Evolutionary conservation across 257 asterid genomes (phyloP), one percentile per base, ranked within the genome.

Genomic region (Datura wrightii): DNA sequence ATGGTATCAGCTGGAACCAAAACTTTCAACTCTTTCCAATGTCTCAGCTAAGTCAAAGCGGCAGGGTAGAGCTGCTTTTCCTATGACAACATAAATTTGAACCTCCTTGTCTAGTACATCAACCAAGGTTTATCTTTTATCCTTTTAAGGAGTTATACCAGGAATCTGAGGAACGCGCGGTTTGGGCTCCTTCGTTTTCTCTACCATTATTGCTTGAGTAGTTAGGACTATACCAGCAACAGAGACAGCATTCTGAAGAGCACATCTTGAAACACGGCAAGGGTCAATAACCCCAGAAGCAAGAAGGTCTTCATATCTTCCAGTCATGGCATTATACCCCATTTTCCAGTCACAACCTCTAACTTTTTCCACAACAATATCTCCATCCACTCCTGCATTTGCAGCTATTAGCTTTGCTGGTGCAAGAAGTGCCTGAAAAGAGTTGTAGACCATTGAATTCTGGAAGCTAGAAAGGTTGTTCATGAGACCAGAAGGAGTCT

Each of bases 401-500:
- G 92, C 89, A 60, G 99, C 99, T 67, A 97, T 97, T 74, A 88
- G 82, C 85, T 91, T 93, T 86, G 98, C 94, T 1, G 99, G 99
- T 80, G 97, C 98, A 79, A 95, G 92, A 78, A 97, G 97, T 24
- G 99, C 98, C 98, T 97, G 98, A 85, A 90, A 88, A 50, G n/a
- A 7, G 16, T 52, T 50, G 82, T 48, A 76, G 31, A 50, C 44
- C 62, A 50, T 76, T 76, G 62, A 76, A 50, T 50, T 31, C 42
- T 46, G 59, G 59, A 74, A 74, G 80, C 59, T 74, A 19, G 80
- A 74, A 6, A 46, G 39, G 59, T 48, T 48, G n/a, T 50, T 46
- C 80, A 48, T 6, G 42, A 48, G 80, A 46, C n/a, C 59, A 74
- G 80, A 74, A 46, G 48, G 80, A 46, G 19, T 11, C 80, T 74